A percentile compares a stretch with the other conserved stretches of the same genome.
phyloP scores from a whole-genome alignment of 129 eudicot genomes.

The Flaveria trinervia region DNA sequence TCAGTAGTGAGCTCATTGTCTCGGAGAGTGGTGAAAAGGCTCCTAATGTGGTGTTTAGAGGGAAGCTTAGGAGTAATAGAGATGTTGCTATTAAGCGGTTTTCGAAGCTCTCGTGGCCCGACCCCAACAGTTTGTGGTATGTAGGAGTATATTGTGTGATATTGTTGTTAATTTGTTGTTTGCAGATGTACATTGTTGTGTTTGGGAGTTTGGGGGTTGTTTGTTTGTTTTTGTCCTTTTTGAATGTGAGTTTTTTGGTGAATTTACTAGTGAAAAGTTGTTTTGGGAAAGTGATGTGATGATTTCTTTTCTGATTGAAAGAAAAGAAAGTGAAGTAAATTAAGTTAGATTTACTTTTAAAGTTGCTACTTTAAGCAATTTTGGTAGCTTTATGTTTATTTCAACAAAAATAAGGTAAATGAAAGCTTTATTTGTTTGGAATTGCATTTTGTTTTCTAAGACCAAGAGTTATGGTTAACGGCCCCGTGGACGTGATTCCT shows the following conservation, averaged over 20 bases:
- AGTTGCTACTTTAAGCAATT: slow-evolving; percentile 33
- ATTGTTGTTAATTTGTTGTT: neutral
- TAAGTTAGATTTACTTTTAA: slow-evolving; percentile 33
- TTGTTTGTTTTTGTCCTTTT: neutral
- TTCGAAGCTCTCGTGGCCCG: slow-evolving; percentile 98
- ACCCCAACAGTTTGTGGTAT: slow-evolving; percentile 95
- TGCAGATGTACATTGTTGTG: neutral
- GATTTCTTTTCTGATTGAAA: slow-evolving; percentile 32
- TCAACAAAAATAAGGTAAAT: slow-evolving; percentile 8
- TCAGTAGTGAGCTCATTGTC: slow-evolving; percentile 84
- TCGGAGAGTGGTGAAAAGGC: slow-evolving; percentile 99
- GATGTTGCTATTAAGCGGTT: slow-evolving; percentile 93
- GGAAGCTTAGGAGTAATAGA: slow-evolving; percentile 66
- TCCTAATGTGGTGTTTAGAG: slow-evolving; percentile 96
- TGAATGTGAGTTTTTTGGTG: neutral
- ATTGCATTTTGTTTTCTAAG: slow-evolving; percentile 4
- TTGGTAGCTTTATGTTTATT: slow-evolving; percentile 35
- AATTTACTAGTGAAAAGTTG: slow-evolving; percentile 29
- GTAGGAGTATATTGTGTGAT: slow-evolving; percentile 40
- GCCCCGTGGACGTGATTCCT: no score
- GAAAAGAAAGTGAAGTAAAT: slow-evolving; percentile 27
- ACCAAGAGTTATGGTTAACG: no score
- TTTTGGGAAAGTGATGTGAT: slow-evolving; percentile 36
- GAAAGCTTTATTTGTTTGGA: slow-evolving; percentile 11
- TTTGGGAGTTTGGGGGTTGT: slow-evolving; percentile 4